Conservation (phyloP, 345 rosid genomes). For the Pistacia vera region DNA sequence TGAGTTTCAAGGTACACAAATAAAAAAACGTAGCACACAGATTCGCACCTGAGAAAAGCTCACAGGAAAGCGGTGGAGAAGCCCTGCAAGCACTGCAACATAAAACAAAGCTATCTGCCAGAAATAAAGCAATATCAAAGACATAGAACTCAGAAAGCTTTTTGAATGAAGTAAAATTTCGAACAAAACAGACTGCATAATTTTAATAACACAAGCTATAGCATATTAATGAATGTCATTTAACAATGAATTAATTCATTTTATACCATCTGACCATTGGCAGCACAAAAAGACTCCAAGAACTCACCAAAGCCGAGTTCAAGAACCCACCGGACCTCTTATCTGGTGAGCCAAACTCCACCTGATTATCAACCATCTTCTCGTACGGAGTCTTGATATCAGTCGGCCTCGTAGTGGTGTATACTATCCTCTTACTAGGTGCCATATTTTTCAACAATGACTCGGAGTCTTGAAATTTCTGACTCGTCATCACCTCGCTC, state of each 20-base stretch:
- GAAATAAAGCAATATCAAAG: slow-evolving; percentile 19
- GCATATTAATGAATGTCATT: neutral
- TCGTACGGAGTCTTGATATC: slow-evolving; percentile 93
- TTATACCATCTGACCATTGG: too few relatives aligned
- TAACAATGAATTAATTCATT: neutral
- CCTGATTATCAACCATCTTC: slow-evolving; percentile 90
- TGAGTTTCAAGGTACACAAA: slow-evolving; percentile 4
- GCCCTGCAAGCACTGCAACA: slow-evolving; percentile 78
- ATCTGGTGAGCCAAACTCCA: slow-evolving; percentile 91
- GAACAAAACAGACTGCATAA: too few relatives aligned
- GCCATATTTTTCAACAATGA: slow-evolving; percentile 52
- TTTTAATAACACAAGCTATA: neutral
- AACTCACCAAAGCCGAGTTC: slow-evolving; percentile 77
- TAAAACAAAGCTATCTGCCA: slow-evolving; percentile 82
- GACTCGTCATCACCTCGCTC: slow-evolving; percentile 36
- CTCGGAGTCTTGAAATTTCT: slow-evolving; percentile 64
- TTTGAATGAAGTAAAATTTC: neutral
- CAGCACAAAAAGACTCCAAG: neutral
- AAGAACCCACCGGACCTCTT: slow-evolving; percentile 79
- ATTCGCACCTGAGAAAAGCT: slow-evolving; percentile 74
- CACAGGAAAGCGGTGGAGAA: slow-evolving; percentile 74
- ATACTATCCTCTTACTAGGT: slow-evolving; percentile 69
- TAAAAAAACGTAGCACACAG: neutral
- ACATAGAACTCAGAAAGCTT: slow-evolving; percentile 3
- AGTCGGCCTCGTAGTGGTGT: slow-evolving; percentile 73